Base-by-base conservation (phyloP, 2,329 filamentous ascomycete species). In the Fusarium coicis region DNA sequence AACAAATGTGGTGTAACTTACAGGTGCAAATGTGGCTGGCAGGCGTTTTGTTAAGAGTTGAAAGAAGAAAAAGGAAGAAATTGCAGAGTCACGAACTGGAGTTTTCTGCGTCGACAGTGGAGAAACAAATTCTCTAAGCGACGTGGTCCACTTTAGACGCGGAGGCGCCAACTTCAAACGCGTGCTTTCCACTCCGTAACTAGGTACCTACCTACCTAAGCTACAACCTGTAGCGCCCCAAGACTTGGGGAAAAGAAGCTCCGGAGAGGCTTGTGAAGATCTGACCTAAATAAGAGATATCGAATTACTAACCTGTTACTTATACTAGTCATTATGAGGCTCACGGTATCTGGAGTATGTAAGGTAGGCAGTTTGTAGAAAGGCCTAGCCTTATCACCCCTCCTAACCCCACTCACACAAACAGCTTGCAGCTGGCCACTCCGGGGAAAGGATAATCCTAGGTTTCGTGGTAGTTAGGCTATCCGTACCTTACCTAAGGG, bases 41-140 rank as follows among this genome's bases (percentile, higher is more conserved):
- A n/a, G 49, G 56, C 39, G 37, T 55, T 46, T 59, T 46, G 53
- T 42, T 59, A 60, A 68, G 54, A 42, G 43, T 47, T 49, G 62
- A 50, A 68, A 74, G 57, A 42, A 69, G 47, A 72, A 60, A 60
- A 37, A 69, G 47, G 46, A 74, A 62, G 66, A 77, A 67, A 69
- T 68, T 69, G 66, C 47, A 76, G 68, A 73, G 70, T 60, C 72
- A 59, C 55, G 50, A 67, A 68, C 46, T 60, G 58, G 49, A 65
- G 62, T 68, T 72, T 73, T 76, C 71, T 76, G 61, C 36, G 21
- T 52, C 37, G 37, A 32, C 11, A 26, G 67, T 73, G 71, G 69
- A 59, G 52, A 53, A 63, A 28, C 40, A n/a, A 39, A 39, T 46
- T n/a, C 30, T 37, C 21, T 73, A 74, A 73, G 71, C 71, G 71